Evolutionary conservation across 805 yeast genomes (phyloP), one percentile per base, ranked within the genome.

Genomic region (Ogataea salicorniae): DNA sequence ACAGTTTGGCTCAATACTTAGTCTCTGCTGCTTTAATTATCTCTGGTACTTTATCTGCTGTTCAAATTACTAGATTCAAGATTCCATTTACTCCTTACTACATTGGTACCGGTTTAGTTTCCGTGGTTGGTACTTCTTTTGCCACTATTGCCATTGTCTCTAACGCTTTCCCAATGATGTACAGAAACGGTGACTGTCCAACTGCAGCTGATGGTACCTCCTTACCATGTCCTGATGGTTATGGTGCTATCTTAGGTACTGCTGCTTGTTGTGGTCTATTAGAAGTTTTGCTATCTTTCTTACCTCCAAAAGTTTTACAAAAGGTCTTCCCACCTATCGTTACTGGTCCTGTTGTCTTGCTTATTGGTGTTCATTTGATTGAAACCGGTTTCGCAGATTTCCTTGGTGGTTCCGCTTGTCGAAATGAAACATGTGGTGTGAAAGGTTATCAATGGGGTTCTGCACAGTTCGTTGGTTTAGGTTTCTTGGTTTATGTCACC

Each of bases 61-160:
- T 91, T 54, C 95, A 87, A 62, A 84, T 90, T 61, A 83, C 95
- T 8, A 76, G 96, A 51, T 81, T 90, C 69, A 87, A 82, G 58
- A 78, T 90, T 47, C 81, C 75, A 16, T 76, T 75, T 42, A 88
- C 96, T 2, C 82, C 80, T 26, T 87, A 84, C 67, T 87, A 76
- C 60, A 64, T 90, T 20, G 97, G 97, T 34, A 88, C 97, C 0
- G 97, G 97, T 35, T 68, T 89, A 58, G 73, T 91, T 42, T 86
- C 95, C 11, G 96, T 90, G 37, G 95, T 89, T 18, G 97, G 97
- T 55, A 87, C 95, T 13, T 84, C 95, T 1, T 90, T 90, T 64
- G 88, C 95, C 14, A 88, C 96, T 23, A 85, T 90, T 59, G 76
- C 92, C 23, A 84, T 90, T 58, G 94, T 87, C 45, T 60, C 78